Conservation (phyloP, 2,329 filamentous ascomycete species). For the Fusarium newnesense region DNA sequence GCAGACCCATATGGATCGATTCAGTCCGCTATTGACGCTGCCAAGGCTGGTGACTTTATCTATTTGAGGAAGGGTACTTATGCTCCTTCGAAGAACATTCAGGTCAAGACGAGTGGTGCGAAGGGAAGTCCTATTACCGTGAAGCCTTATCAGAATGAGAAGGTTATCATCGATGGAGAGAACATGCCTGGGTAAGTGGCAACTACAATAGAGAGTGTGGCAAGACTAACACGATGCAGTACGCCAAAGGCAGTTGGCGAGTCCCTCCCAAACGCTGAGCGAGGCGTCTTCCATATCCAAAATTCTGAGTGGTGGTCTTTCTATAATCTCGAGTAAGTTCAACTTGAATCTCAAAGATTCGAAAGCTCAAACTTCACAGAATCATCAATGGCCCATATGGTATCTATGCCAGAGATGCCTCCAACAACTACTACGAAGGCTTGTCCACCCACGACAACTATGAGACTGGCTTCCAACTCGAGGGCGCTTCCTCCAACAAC, state of each 20-base stretch:
- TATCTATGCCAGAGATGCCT: slow-evolving; percentile 49
- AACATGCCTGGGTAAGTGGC: slow-evolving; percentile 33
- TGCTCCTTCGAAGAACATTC: slow-evolving; percentile 57
- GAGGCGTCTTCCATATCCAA: slow-evolving; percentile 60
- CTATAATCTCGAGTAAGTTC: slow-evolving; percentile 48
- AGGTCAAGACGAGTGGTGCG: slow-evolving; percentile 57
- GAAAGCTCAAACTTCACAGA: neutral
- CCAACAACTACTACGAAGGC: slow-evolving; percentile 51
- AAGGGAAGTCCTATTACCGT: slow-evolving; percentile 54
- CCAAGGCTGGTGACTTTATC: slow-evolving; percentile 58
- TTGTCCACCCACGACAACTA: slow-evolving; percentile 53
- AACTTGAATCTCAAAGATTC: rapidly evolving
- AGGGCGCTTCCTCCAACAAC: slow-evolving; percentile 50
- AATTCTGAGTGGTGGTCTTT: slow-evolving; percentile 57
- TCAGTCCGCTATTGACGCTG: slow-evolving; percentile 57
- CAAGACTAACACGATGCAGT: slow-evolving; percentile 41
- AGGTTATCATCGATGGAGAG: slow-evolving; percentile 59
- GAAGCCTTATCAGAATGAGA: slow-evolving; percentile 54
- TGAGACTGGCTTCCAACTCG: slow-evolving; percentile 52
- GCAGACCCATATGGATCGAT: slow-evolving; percentile 57
- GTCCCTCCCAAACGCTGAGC: slow-evolving; percentile 52
- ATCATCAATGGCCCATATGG: slow-evolving; percentile 53
- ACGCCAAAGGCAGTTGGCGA: slow-evolving; percentile 55
- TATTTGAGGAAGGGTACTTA: slow-evolving; percentile 60
- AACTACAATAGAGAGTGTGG: rapidly evolving